phyloP scores from a whole-genome alignment of 148 eudicot genomes.

The Pouteria glomerata region DNA sequence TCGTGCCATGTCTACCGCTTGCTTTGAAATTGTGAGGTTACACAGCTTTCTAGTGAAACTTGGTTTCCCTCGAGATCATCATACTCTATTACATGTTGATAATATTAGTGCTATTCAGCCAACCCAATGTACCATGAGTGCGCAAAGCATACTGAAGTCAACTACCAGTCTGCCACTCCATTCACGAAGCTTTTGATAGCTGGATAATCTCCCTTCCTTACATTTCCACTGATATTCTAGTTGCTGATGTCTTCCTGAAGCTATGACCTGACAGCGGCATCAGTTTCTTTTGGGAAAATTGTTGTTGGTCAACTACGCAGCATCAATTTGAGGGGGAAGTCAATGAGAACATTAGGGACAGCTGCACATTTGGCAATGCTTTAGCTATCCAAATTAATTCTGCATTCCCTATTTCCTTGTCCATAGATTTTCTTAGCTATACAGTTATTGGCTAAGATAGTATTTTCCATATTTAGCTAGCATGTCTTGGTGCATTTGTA shows the following conservation, averaged over 20 bases:
- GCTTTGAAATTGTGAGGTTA: not conserved
- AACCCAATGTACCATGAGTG: not conserved
- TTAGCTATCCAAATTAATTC: too few species aligned
- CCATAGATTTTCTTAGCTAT: too few species aligned
- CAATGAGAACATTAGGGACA: too few species aligned
- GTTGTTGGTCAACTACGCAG: not conserved
- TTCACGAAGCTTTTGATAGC: not conserved
- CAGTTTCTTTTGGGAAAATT: not conserved
- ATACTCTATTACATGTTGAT: not conserved
- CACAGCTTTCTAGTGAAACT: not conserved
- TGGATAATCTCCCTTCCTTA: not conserved
- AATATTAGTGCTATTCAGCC: constrained; percentile 1
- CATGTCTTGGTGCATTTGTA: too few species aligned
- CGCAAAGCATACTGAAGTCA: not conserved
- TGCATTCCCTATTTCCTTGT: too few species aligned
- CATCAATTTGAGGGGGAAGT: constrained; percentile 8
- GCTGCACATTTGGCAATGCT: too few species aligned
- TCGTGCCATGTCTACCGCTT: not conserved
- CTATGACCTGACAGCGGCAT: not conserved
- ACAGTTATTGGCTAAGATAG: too few species aligned
- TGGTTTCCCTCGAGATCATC: not conserved
- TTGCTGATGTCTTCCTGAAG: not conserved
- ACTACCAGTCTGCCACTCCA: not conserved
- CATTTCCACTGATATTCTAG: not conserved
- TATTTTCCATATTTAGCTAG: too few species aligned